Percentiles rank a stretch among this genome's conserved stretches.
These are phyloP conservation scores for Pichia nanzhaoensis DNA, from an alignment of 805 yeast genomes.

Conservation along the genomic window DNA sequence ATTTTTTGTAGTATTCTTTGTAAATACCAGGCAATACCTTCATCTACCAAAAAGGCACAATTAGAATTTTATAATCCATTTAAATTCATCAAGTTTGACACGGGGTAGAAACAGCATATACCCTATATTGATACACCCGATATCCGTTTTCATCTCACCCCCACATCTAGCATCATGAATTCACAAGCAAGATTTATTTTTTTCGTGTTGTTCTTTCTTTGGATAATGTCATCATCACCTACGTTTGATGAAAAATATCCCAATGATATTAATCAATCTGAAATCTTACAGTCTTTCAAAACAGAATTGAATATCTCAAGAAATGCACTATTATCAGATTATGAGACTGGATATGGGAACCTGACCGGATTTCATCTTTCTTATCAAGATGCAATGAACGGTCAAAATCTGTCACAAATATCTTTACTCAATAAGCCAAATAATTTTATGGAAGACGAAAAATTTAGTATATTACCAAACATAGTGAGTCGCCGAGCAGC, in stretches of 20 bases:
- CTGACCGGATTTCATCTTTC: constrained; percentile 66
- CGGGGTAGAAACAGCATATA: too few species aligned
- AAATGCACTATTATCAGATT: constrained; percentile 35
- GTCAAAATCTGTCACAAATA: constrained; percentile 44
- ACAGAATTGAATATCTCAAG: constrained; percentile 29
- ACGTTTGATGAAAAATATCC: constrained; percentile 26
- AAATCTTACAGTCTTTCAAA: constrained; percentile 31
- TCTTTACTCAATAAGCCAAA: constrained; percentile 39
- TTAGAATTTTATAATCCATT: too few species aligned
- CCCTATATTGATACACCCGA: too few species aligned
- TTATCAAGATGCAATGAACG: constrained; percentile 48
- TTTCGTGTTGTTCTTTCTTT: constrained; percentile 33
- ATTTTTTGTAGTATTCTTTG: too few species aligned
- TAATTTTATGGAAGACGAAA: constrained; percentile 43
- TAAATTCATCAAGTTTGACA: too few species aligned
- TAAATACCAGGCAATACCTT: too few species aligned
- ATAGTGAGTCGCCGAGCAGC: constrained; percentile 41
- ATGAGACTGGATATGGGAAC: constrained; percentile 54
- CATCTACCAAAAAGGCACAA: too few species aligned
- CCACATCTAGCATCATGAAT: constrained; percentile 14
- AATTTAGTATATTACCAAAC: constrained; percentile 55
- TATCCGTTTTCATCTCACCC: too few species aligned
- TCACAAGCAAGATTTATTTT: constrained; percentile 26
- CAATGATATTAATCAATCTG: constrained; percentile 18
- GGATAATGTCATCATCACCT: constrained; percentile 38